These are phyloP conservation scores for Tylopilus orsonianus DNA, from an alignment of 1,284 basidiomycete genomes.

Conservation along the genomic window DNA sequence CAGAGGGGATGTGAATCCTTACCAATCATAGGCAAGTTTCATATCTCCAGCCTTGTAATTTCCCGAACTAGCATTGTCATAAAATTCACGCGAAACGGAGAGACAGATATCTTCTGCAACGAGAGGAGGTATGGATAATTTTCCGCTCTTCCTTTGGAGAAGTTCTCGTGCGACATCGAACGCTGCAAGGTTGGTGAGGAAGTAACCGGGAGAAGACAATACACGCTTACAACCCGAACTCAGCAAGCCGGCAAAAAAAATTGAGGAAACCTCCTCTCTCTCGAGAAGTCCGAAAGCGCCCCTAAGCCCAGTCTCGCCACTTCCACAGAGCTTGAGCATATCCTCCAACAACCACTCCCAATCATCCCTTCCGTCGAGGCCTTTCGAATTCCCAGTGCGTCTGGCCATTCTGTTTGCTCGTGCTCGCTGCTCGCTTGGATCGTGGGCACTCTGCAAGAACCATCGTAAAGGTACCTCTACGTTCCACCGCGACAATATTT, in stretches of 20 bases:
- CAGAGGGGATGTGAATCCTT: slow-evolving; percentile 26
- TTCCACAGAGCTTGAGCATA: slow-evolving; percentile 79
- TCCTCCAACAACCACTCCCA: slow-evolving; percentile 88
- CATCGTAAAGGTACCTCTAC: slow-evolving; percentile 79
- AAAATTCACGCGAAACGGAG: slow-evolving; percentile 80
- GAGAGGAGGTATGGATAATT: slow-evolving; percentile 50
- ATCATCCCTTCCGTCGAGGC: slow-evolving; percentile 63
- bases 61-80: slow-evolving; percentile 88
- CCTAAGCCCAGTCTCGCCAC: slow-evolving; percentile 57
- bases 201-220: slow-evolving; percentile 4
- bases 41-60: slow-evolving; percentile 92
- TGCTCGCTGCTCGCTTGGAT: slow-evolving; percentile 71
- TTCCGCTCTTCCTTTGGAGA: slow-evolving; percentile 53
- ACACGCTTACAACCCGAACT: slow-evolving; percentile 81
- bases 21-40: slow-evolving; percentile 96
- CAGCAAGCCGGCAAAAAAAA: slow-evolving; percentile 83
- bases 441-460: slow-evolving; percentile 76
- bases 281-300: slow-evolving; percentile 81
- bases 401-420: slow-evolving; percentile 87
- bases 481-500: slow-evolving; percentile 85
- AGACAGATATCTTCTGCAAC: slow-evolving; percentile 79
- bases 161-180: slow-evolving; percentile 76
- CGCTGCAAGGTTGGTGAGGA: slow-evolving; percentile 45
- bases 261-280: slow-evolving; percentile 67
- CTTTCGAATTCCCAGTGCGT: slow-evolving; percentile 59